Evolutionary conservation across 2,329 filamentous ascomycete genomes (phyloP), one percentile per base, ranked within the genome.

Genomic region (Cladophialophora exuberans): DNA sequence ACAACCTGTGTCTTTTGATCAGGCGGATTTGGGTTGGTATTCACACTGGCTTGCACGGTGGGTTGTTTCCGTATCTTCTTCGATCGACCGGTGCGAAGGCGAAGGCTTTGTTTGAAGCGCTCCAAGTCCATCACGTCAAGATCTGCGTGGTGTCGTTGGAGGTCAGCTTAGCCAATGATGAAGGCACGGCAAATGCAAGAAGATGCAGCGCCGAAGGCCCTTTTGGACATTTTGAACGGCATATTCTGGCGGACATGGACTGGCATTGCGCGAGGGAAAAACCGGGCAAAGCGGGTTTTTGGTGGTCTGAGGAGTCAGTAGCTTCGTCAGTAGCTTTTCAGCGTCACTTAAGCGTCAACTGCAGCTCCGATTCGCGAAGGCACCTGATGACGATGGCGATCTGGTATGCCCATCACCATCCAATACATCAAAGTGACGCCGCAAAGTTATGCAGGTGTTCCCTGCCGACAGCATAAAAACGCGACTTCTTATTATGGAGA

Each of bases 231-330:
- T n/a, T n/a, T n/a, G n/a, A n/a, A n/a, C n/a, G n/a, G n/a, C n/a
- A n/a, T n/a, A n/a, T n/a, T n/a, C n/a, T n/a, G n/a, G n/a, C n/a
- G n/a, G n/a, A n/a, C n/a, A n/a, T n/a, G n/a, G n/a, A n/a, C 18
- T 7, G 6, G n/a, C 17, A 23, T 23, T 10, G 22, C 31, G 18
- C 23, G n/a, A 23, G 18, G 18, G 18, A 17, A 26, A 30, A 28
- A n/a, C n/a, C 41, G 31, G 31, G 18, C 35, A 20, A 39, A n/a
- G 15, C 17, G 46, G 30, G 35, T 11, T 38, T 77, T 79, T 0
- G 85, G 71, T 1, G 84, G 88, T 62, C 76, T 89, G n/a, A 87
- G 45, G 23, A 39, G 46, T 49, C 35, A 49, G 33, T 30, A 20
- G 46, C 35, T 18, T 18, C n/a, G 30, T n/a, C n/a, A n/a, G 30